Evolutionary conservation across 306 rosid species (phyloP), one percentile per base, ranked within the genome.

Genomic region (Datisca glomerata): DNA sequence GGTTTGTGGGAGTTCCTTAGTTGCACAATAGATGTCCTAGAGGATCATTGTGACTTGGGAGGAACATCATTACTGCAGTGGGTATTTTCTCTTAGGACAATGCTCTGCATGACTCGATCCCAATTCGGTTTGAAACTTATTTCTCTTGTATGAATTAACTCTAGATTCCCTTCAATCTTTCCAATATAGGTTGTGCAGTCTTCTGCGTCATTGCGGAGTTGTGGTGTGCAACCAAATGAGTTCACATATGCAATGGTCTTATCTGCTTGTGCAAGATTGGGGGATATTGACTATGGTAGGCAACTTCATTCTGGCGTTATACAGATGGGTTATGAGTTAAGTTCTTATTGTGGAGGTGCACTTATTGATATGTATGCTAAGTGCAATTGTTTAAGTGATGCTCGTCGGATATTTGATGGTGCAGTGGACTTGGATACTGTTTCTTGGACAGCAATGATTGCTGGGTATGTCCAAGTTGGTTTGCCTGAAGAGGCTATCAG

Each of bases 281-380:
- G 34, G 53, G 61, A 60, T 45, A 22, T 59, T 46, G 43, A 56
- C n/a, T 64, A 47, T 27, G 94, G 96, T 10, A 68, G 59, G 38
- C 55, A 51, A 25, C 29, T 86, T 29, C 96, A 86, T 34, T 66
- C 62, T 37, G 55, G 45, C 13, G 59, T 58, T 12, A 21, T 70
- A 17, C 75, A 81, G 73, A 42, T 31, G 21, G 86, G 94, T 9
- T 61, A 63, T 8, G 62, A 65, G 34, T 65, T 45, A 14, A 42
- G 24, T 40, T 34, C 76, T 3, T 72, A 63, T 58, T 72, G 78
- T 43, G 69, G 55, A 39, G 75, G 77, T 16, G 65, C 74, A 19
- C 80, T 81, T n/a, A 64, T 81, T 53, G 69, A 81, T 65, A 56
- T 78, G 65, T 81, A 81, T 42, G 75, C 81, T 21, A 75, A 81